These are phyloP conservation scores for Pisolithus sp. DNA, from an alignment of 768 basidiomycete genomes.

Conservation along the genomic window DNA sequence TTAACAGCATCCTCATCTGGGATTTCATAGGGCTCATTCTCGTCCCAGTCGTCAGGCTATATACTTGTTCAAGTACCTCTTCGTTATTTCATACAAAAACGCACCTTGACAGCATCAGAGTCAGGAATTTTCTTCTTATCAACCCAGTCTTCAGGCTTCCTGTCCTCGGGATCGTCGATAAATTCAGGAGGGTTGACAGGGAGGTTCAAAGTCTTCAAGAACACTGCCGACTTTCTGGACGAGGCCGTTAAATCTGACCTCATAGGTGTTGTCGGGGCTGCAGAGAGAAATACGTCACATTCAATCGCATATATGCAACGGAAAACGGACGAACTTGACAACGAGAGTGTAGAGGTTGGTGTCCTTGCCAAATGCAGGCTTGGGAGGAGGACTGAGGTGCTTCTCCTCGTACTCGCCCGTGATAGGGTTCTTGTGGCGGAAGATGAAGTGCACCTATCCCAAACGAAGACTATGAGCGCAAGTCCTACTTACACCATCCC, in stretches of 20 bases:
- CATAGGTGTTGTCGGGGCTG: slow-evolving; percentile 91
- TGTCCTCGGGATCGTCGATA: slow-evolving; percentile 89
- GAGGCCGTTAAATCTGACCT: slow-evolving; percentile 86
- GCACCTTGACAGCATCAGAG: slow-evolving; percentile 73
- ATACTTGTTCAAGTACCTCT: neutral
- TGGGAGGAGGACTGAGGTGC: slow-evolving; percentile 78
- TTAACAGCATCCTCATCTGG: slow-evolving; percentile 79
- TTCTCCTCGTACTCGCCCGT: slow-evolving; percentile 96
- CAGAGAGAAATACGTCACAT: neutral
- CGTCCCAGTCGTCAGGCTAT: slow-evolving; percentile 95
- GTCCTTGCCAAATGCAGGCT: slow-evolving; percentile 81
- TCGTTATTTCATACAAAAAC: slow-evolving; percentile 2
- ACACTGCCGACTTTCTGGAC: slow-evolving; percentile 73
- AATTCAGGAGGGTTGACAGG: slow-evolving; percentile 91
- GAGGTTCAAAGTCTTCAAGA: slow-evolving; percentile 87
- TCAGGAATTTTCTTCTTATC: slow-evolving; percentile 83
- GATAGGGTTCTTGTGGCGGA: slow-evolving; percentile 93
- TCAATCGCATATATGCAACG: neutral
- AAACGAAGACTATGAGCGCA: neutral
- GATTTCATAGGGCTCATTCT: slow-evolving; percentile 91
- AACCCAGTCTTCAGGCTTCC: slow-evolving; percentile 91
- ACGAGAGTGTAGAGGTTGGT: slow-evolving; percentile 94
- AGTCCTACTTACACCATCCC: neutral
- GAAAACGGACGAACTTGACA: slow-evolving; percentile 58
- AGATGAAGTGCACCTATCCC: slow-evolving; percentile 91